Evolutionary conservation across 768 basidiomycete species (phyloP).

Genomic region (Pluteus cervinus): DNA sequence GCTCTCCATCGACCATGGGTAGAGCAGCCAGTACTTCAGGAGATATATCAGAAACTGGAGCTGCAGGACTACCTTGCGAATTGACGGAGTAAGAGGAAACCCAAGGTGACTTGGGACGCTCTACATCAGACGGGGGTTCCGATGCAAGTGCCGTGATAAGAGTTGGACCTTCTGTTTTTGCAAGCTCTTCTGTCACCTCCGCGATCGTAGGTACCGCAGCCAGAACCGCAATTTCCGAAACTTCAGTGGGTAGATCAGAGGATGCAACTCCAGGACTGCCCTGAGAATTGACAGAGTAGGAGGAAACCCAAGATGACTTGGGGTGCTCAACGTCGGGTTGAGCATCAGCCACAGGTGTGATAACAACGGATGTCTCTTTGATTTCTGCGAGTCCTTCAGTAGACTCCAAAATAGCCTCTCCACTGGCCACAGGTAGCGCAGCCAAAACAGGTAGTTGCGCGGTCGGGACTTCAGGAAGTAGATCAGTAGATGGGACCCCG

Average conservation of each 20-base stretch:
- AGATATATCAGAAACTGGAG: slow-evolving; percentile 10
- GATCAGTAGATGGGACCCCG: slow-evolving; percentile 10
- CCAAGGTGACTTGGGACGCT: slow-evolving; percentile 22
- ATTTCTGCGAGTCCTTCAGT: too few species aligned
- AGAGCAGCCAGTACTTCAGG: too few species aligned
- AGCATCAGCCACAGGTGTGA: too few species aligned
- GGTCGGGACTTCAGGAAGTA: too few species aligned
- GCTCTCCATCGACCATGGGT: slow-evolving; percentile 7
- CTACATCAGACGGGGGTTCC: too few species aligned
- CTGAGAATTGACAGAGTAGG: slow-evolving; percentile 16
- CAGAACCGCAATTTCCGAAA: not conserved
- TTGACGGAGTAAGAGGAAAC: slow-evolving; percentile 37
- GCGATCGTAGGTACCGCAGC: not conserved
- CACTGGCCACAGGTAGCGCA: too few species aligned
- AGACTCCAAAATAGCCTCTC: too few species aligned
- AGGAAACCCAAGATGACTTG: slow-evolving; percentile 14
- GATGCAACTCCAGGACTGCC: slow-evolving; percentile 8
- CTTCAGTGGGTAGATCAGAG: not conserved
- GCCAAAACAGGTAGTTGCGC: too few species aligned
- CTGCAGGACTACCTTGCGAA: slow-evolving; percentile 27
- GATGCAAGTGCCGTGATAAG: too few species aligned
- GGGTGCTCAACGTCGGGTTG: slow-evolving; percentile 4
- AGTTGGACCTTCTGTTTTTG: too few species aligned
- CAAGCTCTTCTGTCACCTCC: not conserved
- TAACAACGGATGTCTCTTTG: too few species aligned